Evolutionary conservation across 805 yeast genomes (phyloP).

Genomic region (Suhomyces sp.): DNA sequence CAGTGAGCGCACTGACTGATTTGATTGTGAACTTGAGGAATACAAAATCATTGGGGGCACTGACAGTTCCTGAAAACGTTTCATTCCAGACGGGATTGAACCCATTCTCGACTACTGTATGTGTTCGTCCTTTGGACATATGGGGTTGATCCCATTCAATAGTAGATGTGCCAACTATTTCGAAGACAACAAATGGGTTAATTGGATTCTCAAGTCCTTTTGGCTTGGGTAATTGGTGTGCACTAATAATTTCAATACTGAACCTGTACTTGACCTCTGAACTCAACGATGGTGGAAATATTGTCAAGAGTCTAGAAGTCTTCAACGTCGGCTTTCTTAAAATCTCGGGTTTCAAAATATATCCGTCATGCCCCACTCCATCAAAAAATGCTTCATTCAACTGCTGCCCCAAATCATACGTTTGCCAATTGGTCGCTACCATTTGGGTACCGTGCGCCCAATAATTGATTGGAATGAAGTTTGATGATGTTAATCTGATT

Average conservation of each 20-base stretch:
- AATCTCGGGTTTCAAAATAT: conserved; percentile 67
- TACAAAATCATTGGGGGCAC: conserved; percentile 45
- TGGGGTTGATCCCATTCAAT: conserved; percentile 23
- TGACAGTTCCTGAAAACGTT: conserved; percentile 42
- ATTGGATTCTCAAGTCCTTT: conserved; percentile 47
- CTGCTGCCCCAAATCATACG: conserved; percentile 86
- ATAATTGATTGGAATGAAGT: conserved; percentile 73
- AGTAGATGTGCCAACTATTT: conserved; percentile 48
- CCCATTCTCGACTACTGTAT: conserved; percentile 62
- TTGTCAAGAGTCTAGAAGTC: conserved; percentile 15
- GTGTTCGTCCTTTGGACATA: conserved; percentile 13
- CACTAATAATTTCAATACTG: conserved; percentile 58
- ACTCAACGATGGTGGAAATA: background rate
- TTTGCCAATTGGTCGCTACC: conserved; percentile 98
- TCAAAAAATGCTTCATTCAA: conserved; percentile 81
- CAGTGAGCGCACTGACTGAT: conserved; percentile 6
- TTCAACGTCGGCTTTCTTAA: conserved; percentile 39
- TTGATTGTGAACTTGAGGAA: conserved; percentile 48
- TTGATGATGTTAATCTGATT: conserved; percentile 71
- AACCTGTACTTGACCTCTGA: conserved; percentile 13
- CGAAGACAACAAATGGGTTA: conserved; percentile 64
- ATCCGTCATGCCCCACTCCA: conserved; percentile 62
- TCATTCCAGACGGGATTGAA: conserved; percentile 85
- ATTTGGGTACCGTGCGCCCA: conserved; percentile 90
- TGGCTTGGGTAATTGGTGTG: conserved; percentile 80